These are phyloP conservation scores for Cryptosporidium parvum DNA, from an alignment of 169 alveolate genomes.

Conservation along the genomic window DNA sequence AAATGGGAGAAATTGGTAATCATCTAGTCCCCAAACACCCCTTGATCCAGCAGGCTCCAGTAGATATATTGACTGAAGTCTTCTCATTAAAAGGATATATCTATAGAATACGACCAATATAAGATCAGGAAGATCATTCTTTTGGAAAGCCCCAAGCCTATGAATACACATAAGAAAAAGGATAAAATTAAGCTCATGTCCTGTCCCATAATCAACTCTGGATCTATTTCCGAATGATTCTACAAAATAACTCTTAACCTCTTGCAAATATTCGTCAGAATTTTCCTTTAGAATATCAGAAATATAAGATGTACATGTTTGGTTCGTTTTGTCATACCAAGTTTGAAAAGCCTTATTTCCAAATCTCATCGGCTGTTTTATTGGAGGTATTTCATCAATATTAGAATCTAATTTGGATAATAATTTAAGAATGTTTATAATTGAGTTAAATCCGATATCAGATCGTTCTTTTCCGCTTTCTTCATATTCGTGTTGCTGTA, in stretches of 20 bases:
- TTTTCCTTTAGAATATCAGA: slow-evolving; percentile 10
- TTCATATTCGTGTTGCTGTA: slow-evolving; percentile 21
- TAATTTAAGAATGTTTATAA: slow-evolving; percentile 17
- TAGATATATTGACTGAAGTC: slow-evolving; percentile 91
- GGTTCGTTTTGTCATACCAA: slow-evolving; percentile 83
- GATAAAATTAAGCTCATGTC: slow-evolving; percentile 93
- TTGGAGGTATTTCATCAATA: slow-evolving; percentile 87
- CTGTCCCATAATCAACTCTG: slow-evolving; percentile 98
- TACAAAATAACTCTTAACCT: slow-evolving; percentile 29
- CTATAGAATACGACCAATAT: slow-evolving; percentile 81
- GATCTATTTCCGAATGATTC: slow-evolving; percentile 94
- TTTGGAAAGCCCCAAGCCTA: slow-evolving; percentile 72
- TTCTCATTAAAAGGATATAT: slow-evolving; percentile 94
- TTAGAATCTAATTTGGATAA: slow-evolving; percentile 37
- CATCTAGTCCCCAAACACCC: slow-evolving; percentile 99
- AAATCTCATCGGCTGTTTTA: slow-evolving; percentile 90
- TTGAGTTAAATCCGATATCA: slow-evolving; percentile 15
- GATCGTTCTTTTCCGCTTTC: not conserved
- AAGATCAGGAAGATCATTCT: slow-evolving; percentile 43
- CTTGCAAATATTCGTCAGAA: slow-evolving; percentile 24
- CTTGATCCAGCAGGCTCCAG: slow-evolving; percentile 99
- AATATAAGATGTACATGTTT: slow-evolving; percentile 33
- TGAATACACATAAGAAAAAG: slow-evolving; percentile 86
- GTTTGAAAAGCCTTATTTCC: slow-evolving; percentile 92
- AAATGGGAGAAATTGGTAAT: slow-evolving; percentile 96